A percentile compares a stretch with the other conserved stretches of the same genome.
phyloP scores from a whole-genome alignment of 192 early-diverging fungal genomes.

The Coemansia biformis region DNA sequence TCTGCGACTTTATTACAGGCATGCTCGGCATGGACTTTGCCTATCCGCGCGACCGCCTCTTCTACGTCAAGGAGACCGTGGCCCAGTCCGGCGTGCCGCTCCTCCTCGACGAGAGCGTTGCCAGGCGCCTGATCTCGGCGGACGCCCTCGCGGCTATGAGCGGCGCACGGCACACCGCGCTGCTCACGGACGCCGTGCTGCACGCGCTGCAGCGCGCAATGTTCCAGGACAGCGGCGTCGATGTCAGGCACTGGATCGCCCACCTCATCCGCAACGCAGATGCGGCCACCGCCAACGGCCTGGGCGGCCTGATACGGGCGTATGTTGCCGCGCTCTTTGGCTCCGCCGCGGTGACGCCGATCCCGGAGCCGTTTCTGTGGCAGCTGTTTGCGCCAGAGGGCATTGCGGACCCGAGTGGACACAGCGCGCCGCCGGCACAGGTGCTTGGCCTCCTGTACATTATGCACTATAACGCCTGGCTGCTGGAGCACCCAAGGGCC shows the following conservation, averaged over 20 bases:
- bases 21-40: conserved; percentile 36
- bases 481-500: conserved; percentile 22
- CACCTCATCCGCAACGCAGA: conserved; percentile 9
- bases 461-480: conserved; percentile 33
- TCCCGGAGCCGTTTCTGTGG: conserved; percentile 36
- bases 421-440: conserved; percentile 16
- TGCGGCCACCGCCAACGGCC: conserved; percentile 10
- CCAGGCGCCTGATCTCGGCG: conserved; percentile 15
- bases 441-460: conserved; percentile 39
- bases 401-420: conserved; percentile 1
- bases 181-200: conserved; percentile 23
- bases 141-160: neutral
- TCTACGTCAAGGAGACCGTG: conserved; percentile 25
- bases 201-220: conserved; percentile 20
- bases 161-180: neutral
- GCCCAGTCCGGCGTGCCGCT: conserved; percentile 8
- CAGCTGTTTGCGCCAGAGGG: conserved; percentile 20
- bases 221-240: conserved; percentile 41
- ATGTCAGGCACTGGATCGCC: conserved; percentile 41
- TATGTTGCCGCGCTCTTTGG: conserved; percentile 36
- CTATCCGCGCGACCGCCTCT: conserved; percentile 42
- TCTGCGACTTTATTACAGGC: conserved; percentile 11
- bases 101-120: conserved; percentile 12
- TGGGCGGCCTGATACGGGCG: conserved; percentile 24
- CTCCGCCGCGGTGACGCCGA: conserved; percentile 27